Evolutionary conservation across 331 rosid species (phyloP).

Genomic region (Rosa hybrid): DNA sequence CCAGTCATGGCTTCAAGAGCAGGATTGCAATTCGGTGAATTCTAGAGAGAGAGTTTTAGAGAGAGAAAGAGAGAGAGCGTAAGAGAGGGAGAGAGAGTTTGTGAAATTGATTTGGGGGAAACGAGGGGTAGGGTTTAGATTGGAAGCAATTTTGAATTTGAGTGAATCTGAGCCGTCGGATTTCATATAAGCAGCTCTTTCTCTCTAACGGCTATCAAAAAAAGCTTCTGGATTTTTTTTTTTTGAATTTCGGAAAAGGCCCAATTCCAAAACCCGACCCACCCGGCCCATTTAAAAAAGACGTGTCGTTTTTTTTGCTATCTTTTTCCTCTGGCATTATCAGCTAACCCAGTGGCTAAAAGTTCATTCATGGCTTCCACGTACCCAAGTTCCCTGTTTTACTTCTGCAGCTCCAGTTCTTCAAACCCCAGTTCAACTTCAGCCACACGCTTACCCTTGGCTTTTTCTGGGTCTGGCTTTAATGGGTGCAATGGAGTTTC

Average conservation of each 20-base stretch:
- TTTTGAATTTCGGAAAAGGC: neutral
- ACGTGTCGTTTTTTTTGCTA: neutral
- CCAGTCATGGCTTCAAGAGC: slow-evolving; percentile 51
- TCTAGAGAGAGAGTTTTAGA: slow-evolving; percentile 8
- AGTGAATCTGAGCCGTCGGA: slow-evolving; percentile 28
- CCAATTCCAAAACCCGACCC: neutral
- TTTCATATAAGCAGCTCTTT: slow-evolving; percentile 8
- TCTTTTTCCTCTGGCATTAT: neutral
- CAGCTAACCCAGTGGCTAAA: neutral
- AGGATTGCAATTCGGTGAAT: neutral
- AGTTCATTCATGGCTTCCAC: slow-evolving; percentile 62
- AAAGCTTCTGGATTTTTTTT: slow-evolving; percentile 11
- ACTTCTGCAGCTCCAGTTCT: slow-evolving; percentile 21
- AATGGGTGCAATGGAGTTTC: slow-evolving; percentile 32
- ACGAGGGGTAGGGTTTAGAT: slow-evolving; percentile 29
- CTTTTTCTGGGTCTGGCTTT: slow-evolving; percentile 41
- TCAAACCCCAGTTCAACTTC: slow-evolving; percentile 45
- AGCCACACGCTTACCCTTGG: slow-evolving; percentile 46
- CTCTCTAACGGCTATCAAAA: slow-evolving; percentile 53
- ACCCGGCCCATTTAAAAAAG: neutral
- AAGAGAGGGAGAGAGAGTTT: slow-evolving; percentile 16
- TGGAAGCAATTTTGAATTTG: slow-evolving; percentile 46
- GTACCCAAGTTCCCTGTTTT: slow-evolving; percentile 40
- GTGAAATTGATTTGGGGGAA: slow-evolving; percentile 20
- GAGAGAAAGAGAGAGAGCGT: slow-evolving; percentile 30